phyloP scores from a whole-genome alignment of 371 early-diverging fungal genomes.

The Rhizopus sp. region DNA sequence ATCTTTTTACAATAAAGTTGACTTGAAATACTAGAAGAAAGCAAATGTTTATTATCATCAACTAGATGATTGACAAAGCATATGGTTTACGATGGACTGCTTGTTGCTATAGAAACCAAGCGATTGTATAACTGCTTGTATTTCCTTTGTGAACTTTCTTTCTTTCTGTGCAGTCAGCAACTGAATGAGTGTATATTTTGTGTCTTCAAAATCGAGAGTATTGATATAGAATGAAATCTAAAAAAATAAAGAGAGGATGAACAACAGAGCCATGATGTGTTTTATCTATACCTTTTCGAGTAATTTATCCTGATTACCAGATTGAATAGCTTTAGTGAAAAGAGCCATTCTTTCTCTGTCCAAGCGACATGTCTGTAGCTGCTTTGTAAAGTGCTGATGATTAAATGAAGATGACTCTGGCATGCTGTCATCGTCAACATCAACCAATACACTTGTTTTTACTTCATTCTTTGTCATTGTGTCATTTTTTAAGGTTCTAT shows the following conservation, averaged over 20 bases:
- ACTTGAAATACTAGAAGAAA: not conserved
- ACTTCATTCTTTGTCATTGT: not conserved
- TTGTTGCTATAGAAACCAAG: constrained; percentile 34
- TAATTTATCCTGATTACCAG: constrained; percentile 15
- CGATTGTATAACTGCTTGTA: constrained; percentile 26
- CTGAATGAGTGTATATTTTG: constrained; percentile 17
- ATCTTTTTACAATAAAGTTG: not conserved
- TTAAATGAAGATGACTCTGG: not conserved
- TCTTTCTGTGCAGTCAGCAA: constrained; percentile 17
- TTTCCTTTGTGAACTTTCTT: constrained; percentile 16
- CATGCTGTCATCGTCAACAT: not conserved
- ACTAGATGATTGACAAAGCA: not conserved
- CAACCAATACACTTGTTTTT: constrained; percentile 1
- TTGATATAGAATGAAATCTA: constrained; percentile 22
- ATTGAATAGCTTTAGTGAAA: constrained; percentile 16
- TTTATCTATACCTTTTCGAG: constrained; percentile 10
- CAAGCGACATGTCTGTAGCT: constrained; percentile 27
- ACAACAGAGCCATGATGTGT: not conserved
- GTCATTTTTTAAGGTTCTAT: constrained; percentile 12
- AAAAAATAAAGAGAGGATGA: not conserved
- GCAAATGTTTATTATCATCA: not conserved
- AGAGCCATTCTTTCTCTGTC: constrained; percentile 43
- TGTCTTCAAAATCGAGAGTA: constrained; percentile 32
- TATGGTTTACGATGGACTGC: constrained; percentile 8
- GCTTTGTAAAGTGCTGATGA: constrained; percentile 10